phyloP scores from a whole-genome alignment of 2,329 filamentous ascomycete species.

The Dactylella cylindrospora region DNA sequence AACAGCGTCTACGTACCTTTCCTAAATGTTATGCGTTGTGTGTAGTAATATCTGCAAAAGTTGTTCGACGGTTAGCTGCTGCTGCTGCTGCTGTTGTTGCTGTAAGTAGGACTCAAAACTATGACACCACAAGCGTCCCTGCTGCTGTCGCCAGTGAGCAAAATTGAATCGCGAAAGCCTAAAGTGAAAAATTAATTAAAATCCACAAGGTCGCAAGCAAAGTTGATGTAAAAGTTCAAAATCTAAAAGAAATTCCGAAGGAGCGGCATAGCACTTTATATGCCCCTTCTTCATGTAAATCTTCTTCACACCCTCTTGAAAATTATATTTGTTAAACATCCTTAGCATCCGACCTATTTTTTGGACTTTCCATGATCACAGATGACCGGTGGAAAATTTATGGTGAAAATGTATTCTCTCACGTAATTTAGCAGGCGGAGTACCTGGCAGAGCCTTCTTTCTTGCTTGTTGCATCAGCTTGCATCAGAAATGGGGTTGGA shows the following conservation, averaged over 20 bases:
- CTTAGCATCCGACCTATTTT: slow-evolving; percentile 13
- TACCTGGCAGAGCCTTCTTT: slow-evolving; percentile 16
- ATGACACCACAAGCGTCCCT: slow-evolving; percentile 1
- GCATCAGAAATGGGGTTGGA: slow-evolving; percentile 38
- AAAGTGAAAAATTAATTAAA: not conserved
- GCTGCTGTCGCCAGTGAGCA: too few species aligned
- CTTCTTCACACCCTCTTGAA: too few species aligned
- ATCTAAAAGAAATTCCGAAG: slow-evolving; percentile 12
- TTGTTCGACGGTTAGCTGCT: too few species aligned
- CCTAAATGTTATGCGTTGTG: slow-evolving; percentile 19
- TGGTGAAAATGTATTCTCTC: slow-evolving; percentile 9
- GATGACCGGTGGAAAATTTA: slow-evolving; percentile 27
- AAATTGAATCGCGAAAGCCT: slow-evolving; percentile 12
- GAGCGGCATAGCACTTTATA: slow-evolving; percentile 45
- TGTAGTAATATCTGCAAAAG: not conserved
- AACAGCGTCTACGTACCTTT: slow-evolving; percentile 23
- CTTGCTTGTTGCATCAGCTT: slow-evolving; percentile 44
- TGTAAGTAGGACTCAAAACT: slow-evolving; percentile 15
- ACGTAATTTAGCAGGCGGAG: slow-evolving; percentile 3
- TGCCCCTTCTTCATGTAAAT: slow-evolving; percentile 6
- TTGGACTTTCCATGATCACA: slow-evolving; percentile 30
- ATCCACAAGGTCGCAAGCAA: slow-evolving; percentile 16
- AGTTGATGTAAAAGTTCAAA: slow-evolving; percentile 22
- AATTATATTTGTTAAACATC: too few species aligned
- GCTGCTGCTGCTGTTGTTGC: too few species aligned